phyloP scores from a whole-genome alignment of 805 yeast species.

The Teunomyces cretensis region DNA sequence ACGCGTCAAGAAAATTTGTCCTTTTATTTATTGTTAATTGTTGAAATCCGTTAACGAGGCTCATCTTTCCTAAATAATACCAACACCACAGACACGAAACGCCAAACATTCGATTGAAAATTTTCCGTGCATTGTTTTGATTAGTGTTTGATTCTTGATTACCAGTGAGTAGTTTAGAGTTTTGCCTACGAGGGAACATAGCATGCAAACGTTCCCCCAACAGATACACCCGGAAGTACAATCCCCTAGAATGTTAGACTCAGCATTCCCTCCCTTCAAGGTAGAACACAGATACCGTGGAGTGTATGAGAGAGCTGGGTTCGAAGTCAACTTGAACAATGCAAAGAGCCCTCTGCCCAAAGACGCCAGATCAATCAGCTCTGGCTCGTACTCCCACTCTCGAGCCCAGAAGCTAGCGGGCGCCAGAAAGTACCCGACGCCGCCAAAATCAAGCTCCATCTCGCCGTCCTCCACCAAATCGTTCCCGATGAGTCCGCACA shows the following conservation, averaged over 20 bases:
- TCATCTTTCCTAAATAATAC: slow-evolving; percentile 1
- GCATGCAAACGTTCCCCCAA: slow-evolving; percentile 21
- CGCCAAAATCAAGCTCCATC: slow-evolving; percentile 10
- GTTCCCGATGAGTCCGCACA: slow-evolving; percentile 7
- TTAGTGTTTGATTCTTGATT: not conserved
- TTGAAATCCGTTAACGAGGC: not conserved
- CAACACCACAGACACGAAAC: slow-evolving; percentile 1
- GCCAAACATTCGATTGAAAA: not conserved
- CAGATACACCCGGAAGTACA: slow-evolving; percentile 16
- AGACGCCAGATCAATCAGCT: slow-evolving; percentile 10
- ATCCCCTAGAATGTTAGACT: slow-evolving; percentile 33
- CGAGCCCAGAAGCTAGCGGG: not conserved
- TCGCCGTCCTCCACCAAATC: slow-evolving; percentile 10
- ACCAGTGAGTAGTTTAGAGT: not conserved
- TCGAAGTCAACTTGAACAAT: slow-evolving; percentile 44
- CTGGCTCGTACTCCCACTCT: slow-evolving; percentile 1
- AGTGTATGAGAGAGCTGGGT: slow-evolving; percentile 82
- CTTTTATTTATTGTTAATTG: not conserved
- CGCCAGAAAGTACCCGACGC: slow-evolving; percentile 8
- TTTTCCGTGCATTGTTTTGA: slow-evolving; percentile 3
- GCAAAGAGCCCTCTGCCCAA: slow-evolving; percentile 5
- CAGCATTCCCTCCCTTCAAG: slow-evolving; percentile 71
- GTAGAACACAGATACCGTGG: slow-evolving; percentile 61
- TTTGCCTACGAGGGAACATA: not conserved
- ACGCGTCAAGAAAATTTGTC: slow-evolving; percentile 1